Conservation (phyloP, 495 filamentous ascomycete genomes). For the Penicillium antarcticum region DNA sequence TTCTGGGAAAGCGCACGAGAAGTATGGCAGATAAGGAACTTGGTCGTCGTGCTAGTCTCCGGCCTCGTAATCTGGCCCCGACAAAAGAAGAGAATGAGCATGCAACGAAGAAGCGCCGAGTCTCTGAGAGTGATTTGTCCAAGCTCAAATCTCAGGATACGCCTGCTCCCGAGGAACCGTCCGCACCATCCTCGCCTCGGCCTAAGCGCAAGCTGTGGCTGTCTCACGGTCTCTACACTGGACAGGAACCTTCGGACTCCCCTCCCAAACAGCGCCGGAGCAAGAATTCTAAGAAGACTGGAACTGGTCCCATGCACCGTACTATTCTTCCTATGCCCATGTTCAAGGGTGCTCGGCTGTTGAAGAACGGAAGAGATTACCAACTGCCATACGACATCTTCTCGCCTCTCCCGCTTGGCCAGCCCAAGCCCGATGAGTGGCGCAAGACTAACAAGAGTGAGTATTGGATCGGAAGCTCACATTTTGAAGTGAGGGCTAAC, state of each 20-base stretch:
- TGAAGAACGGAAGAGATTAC: conserved; percentile 72
- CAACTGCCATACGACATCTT: conserved; percentile 87
- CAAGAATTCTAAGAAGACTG: conserved; percentile 45
- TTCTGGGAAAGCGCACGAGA: conserved; percentile 55
- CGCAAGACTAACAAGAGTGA: conserved; percentile 84
- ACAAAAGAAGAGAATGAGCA: conserved; percentile 36
- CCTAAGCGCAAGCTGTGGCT: conserved; percentile 66
- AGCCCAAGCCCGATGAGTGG: conserved; percentile 90
- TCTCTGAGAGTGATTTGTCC: conserved; percentile 46
- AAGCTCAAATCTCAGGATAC: conserved; percentile 40
- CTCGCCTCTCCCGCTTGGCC: conserved; percentile 76
- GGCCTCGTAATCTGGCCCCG: conserved; percentile 31
- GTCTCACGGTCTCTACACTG: conserved; percentile 81
- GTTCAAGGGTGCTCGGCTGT: conserved; percentile 58
- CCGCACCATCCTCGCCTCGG: conserved; percentile 31
- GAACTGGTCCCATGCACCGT: conserved; percentile 37
- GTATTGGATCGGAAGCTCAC: conserved; percentile 13
- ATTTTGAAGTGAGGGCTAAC: conserved; percentile 13
- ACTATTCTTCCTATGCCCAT: conserved; percentile 62
- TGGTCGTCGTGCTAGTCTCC: conserved; percentile 38
- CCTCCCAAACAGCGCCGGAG: conserved; percentile 62
- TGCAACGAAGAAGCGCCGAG: conserved; percentile 45
- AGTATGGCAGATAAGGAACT: conserved; percentile 41
- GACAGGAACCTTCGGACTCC: conserved; percentile 68
- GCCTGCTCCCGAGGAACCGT: conserved; percentile 33